phyloP scores from a whole-genome alignment of 2,329 filamentous ascomycete genomes.

The Colletotrichum acutatum region DNA sequence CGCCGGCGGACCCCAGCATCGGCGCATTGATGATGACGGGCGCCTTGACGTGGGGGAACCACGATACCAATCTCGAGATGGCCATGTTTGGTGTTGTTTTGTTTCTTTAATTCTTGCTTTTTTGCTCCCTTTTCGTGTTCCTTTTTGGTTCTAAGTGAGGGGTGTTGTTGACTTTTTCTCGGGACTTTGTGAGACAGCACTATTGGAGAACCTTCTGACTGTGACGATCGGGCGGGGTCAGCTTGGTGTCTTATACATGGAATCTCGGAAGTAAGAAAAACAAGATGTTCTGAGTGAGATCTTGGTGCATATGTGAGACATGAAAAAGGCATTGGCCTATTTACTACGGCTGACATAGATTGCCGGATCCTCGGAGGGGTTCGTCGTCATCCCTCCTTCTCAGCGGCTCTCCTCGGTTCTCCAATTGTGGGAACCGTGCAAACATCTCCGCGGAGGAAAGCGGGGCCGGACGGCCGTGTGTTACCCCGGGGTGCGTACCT shows the following conservation, averaged over 20 bases:
- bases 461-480: not conserved
- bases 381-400: not conserved
- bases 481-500: too few relatives aligned
- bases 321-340: not conserved
- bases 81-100: constrained; percentile 22
- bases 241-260: not conserved
- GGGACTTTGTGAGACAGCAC: constrained; percentile 3
- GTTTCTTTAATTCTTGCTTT: not conserved
- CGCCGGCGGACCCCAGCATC: constrained; percentile 47
- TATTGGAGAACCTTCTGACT: not conserved
- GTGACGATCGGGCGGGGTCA: not conserved
- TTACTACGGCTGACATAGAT: constrained; percentile 3
- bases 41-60: constrained; percentile 30
- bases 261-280: not conserved
- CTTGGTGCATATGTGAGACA: not conserved
- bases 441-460: not conserved
- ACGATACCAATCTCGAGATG: constrained; percentile 17
- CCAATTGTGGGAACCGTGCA: not conserved
- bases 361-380: not conserved
- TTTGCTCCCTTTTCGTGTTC: not conserved
- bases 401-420: not conserved
- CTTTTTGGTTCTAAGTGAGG: not conserved
- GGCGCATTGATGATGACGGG: constrained; percentile 45
- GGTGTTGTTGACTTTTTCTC: not conserved
- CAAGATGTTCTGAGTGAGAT: not conserved